Base-by-base conservation (phyloP, 192 early-diverging fungal genomes). In the Coemansia sp. region DNA sequence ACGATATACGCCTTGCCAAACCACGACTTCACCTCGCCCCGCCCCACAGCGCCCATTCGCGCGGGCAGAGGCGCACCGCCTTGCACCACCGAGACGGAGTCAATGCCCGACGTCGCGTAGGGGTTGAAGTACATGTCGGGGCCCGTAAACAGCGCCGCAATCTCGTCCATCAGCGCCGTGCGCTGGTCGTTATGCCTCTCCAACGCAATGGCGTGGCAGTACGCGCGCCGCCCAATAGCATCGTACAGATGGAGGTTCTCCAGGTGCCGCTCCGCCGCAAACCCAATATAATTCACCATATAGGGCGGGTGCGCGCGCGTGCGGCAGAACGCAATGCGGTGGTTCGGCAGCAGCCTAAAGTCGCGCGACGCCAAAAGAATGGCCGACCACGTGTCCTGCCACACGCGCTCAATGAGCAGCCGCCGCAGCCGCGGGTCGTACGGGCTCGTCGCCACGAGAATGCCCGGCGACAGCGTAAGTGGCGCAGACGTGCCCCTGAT, bases 301-400 rank as follows among this genome's bases (percentile, higher is more conserved):
- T 89, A 90, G 4, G 89, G 89, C 27, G 88, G 88, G n/a, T 87
- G 85, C 67, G 75, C 75, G 2, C 64, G 74, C 1, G 83, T 82
- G 31, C 79, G 71, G 31, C 77, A 82, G 75, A 86, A 90, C 24
- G 76, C 77, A 19, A 90, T 65, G 7, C 81, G 75, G 65, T 85
- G 85, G 57, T 70, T 74, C 0, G 74, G 66, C 33, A 87, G 80
- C 64, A 89, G 78, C 42, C 87, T 79, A 70, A 86, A 89, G 54
- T 85, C 76, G 24, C 86, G 85, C 65, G 83, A 83, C 11, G 79
- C 85, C 19, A 90, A 68, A 29, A 90, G 63, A 3, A 86, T 79
- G 35, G 85, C 87, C 3, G 87, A 86, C 89, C 89, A 90, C 14
- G 89, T 88, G 36, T 90, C 89, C 70, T 90, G 89, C 89, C 89